Evolutionary conservation across 352 stramenopile species (phyloP), one percentile per base, ranked within the genome.

Genomic region (Pythium insidiosum): DNA sequence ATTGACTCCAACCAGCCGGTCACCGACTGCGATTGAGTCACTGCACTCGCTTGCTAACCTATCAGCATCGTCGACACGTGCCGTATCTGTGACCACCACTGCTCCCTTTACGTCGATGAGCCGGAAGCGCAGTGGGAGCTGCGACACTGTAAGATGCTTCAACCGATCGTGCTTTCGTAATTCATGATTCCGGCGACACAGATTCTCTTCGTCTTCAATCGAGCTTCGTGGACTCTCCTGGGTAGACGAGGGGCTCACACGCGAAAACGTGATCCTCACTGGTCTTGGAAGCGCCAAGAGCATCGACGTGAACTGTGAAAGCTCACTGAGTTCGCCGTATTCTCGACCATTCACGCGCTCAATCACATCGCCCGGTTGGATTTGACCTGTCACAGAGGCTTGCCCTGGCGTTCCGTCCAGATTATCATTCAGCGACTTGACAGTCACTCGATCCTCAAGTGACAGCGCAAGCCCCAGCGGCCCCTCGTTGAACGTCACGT

Each of bases 351-450:
- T 89, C 13, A 93, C 68, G 24, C 49, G 56, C 43, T 90, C 77
- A 40, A 93, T 77, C 33, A 84, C 48, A 38, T 93, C 81, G n/a
- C 78, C 81, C 1, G 58, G 56, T 20, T 55, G 51, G 38, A 93
- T 84, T 12, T 53, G 47, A 6, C 77, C 70, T 30, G 67, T 87
- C 15, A 77, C 38, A 4, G 76, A 90, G 6, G 81, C 81, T 58
- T 93, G 81, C 9, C 81, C 73, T 6, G 80, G 61, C 10, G 58
- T 70, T 11, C 78, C 78, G 37, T 84, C 63, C 15, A 66, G 40
- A 16, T 82, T 65, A 28, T 88, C 68, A 41, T 88, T 93, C 20
- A 93, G 42, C 1, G 81, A 93, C 43, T 87, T 87, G 2, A 93
- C 81, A 29, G 81, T 52, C 23, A 93, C 78, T 12, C 72, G 65